Evolutionary conservation across 352 stramenopile species (phyloP).

Genomic region (Hyaloperonospora arabidopsidis): DNA sequence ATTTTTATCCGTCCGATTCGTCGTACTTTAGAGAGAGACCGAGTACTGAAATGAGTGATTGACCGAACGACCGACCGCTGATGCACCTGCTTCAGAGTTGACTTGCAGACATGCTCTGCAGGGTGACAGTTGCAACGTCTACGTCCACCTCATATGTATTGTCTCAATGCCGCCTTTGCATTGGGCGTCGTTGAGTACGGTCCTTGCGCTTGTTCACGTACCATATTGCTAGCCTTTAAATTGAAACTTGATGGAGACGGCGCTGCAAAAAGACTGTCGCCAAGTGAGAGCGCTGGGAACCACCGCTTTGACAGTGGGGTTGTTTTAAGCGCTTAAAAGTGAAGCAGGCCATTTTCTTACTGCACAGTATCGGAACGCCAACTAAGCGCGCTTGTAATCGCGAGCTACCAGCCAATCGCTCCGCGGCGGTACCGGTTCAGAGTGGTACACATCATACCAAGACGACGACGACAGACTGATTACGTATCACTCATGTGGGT

Average conservation of each 20-base stretch:
- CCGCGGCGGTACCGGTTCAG: background rate
- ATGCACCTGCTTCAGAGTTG: background rate
- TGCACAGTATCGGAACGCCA: constrained; percentile 12
- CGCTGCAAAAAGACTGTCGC: constrained; percentile 65
- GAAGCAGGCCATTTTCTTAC: background rate
- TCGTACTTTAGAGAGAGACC: background rate
- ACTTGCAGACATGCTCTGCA: no score
- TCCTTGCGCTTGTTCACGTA: constrained; percentile 27
- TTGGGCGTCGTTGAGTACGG: constrained; percentile 1
- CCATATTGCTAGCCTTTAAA: constrained; percentile 84
- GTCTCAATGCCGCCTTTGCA: background rate
- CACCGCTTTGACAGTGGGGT: constrained; percentile 11
- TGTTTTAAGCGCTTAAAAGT: constrained; percentile 26
- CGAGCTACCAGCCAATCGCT: constrained; percentile 20
- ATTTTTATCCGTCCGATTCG: background rate
- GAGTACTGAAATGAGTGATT: constrained; percentile 1
- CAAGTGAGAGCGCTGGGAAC: constrained; percentile 24
- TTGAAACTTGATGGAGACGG: constrained; percentile 80
- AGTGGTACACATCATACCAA: constrained; percentile 2
- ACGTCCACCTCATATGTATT: no score
- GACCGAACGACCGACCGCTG: constrained; percentile 9
- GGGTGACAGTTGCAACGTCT: no score
- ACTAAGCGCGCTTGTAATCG: constrained; percentile 23
- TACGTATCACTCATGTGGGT: no score
- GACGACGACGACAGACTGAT: no score